Base-by-base conservation (phyloP, 2,329 filamentous ascomycete species). In the Emergomyces africanus region DNA sequence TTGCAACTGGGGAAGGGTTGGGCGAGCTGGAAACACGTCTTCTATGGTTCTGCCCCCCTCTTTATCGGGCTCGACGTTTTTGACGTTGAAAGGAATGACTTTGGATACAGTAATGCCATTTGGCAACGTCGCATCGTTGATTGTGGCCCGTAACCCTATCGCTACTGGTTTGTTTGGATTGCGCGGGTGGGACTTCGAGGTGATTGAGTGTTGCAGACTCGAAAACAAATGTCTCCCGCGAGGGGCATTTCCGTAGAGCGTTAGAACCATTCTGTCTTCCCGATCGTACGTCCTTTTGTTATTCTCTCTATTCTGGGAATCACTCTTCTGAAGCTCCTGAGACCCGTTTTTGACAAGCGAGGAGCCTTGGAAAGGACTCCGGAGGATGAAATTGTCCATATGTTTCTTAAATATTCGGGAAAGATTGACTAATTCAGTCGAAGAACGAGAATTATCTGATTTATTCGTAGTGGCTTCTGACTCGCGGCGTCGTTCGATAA, bases 161-260 rank as follows among this genome's bases (percentile, higher is more conserved):
- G 23, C 35, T 10, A 18, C 10, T 30, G 78, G 70, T 59, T 77
- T 73, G 50, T 76, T 71, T 30, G 66, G 65, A 28, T 69, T 67
- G 57, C 66, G 64, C 6, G 68, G 63, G 9, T 73, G 70, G 14
- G 72, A 67, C 37, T 75, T 72, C 15, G 75, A 67, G 6, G 70
- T 71, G 25, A 70, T 66, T 49, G 69, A 54, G n/a, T 69, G 67
- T 64, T 87, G 88, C 55, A 96, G 77, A 71, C 91, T 95, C 3
- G 92, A 95, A 70, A 94, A 96, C 3, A 96, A 77, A 61, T 92
- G 88, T 65, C 85, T 86, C 41, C 88, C 81, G 51, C 84, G 84
- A 1, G 86, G 84, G 46, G 87, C 87, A 64, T 85, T 87, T 58
- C 89, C 90, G 64, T 85, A 86, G 0, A 95, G 77, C 0, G 89